Evolutionary conservation across 192 early-diverging fungal genomes (phyloP).

Genomic region (Backusella liffmaniae): DNA sequence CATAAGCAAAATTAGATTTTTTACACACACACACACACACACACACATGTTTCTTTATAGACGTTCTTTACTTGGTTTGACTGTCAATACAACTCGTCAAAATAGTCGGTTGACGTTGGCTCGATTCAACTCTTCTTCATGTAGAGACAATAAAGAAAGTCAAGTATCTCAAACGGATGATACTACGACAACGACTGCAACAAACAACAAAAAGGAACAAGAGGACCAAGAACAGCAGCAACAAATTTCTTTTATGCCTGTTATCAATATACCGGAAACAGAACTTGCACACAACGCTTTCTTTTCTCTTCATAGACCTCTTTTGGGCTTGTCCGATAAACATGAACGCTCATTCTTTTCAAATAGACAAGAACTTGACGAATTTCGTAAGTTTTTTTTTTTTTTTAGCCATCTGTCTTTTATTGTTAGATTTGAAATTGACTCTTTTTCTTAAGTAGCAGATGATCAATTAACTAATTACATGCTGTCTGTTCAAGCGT

Average conservation of each 20-base stretch:
- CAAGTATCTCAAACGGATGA: background rate
- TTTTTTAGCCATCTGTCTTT: background rate
- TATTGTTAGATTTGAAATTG: background rate
- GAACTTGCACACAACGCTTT: conserved; percentile 59
- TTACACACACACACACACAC: too few relatives aligned
- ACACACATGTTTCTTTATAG: background rate
- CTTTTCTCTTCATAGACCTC: conserved; percentile 58
- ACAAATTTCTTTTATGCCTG: conserved; percentile 12
- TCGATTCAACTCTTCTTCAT: conserved; percentile 7
- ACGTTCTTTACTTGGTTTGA: background rate
- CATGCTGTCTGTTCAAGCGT: background rate
- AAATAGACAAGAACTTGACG: background rate
- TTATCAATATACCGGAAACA: conserved; percentile 33
- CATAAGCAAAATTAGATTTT: background rate
- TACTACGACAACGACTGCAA: background rate
- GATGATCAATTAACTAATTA: background rate
- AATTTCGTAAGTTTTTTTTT: background rate
- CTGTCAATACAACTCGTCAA: background rate
- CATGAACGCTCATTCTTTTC: conserved; percentile 12
- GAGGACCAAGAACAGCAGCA: background rate
- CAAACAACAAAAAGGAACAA: background rate
- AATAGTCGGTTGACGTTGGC: background rate
- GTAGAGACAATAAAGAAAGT: background rate
- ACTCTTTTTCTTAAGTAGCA: background rate
- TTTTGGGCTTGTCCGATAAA: conserved; percentile 30